Evolutionary conservation across 2,329 filamentous ascomycete species (phyloP), one percentile per base, ranked within the genome.

Genomic region (Penicillium paneum): DNA sequence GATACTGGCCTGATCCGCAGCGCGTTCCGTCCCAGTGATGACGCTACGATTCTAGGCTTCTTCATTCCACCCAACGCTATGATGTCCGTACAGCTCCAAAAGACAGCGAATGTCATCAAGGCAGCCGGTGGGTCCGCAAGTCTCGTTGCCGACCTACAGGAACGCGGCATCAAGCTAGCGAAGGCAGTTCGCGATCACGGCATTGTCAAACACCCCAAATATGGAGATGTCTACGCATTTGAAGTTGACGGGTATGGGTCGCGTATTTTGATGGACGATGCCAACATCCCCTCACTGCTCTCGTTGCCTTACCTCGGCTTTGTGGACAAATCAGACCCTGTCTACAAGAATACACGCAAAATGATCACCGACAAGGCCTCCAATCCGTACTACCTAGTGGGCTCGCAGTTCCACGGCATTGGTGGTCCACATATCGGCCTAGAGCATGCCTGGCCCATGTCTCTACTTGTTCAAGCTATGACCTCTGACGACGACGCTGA

Each of bases 391-490:
- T 97, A 86, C 69, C 79, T 99, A 7, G 80, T 80, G 26, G 94
- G 94, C 2, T 76, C 75, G 15, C 84, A 83, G 0, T 96, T 99
- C 67, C 82, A 84, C 45, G 94, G 94, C 7, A 96, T 99, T 63
- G 94, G 94, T 64, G 94, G 91, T 2, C 84, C 84, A 31, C 84
- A 87, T 61, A 73, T 97, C 62, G 94, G 94, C 0, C 76, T 96
- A n/a, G 78, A 83, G 64, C 90, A 96, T 62, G 94, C 93, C 8
- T 99, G 94, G 94, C 94, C 94, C 0, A 97, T 99, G 91, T 94
- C 90, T 70, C 77, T 97, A 58, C 80, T 99, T 8, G 83, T 97
- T 19, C 92, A 97, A 73, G 91, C 90, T 3, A 91, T 94, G 81
- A 99, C 94, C 0, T 88, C 86, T 6, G 82, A 93, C 47, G 81